Evolutionary conservation across 208 protist species (phyloP).

Genomic region (Novymonas esmeraldas): DNA sequence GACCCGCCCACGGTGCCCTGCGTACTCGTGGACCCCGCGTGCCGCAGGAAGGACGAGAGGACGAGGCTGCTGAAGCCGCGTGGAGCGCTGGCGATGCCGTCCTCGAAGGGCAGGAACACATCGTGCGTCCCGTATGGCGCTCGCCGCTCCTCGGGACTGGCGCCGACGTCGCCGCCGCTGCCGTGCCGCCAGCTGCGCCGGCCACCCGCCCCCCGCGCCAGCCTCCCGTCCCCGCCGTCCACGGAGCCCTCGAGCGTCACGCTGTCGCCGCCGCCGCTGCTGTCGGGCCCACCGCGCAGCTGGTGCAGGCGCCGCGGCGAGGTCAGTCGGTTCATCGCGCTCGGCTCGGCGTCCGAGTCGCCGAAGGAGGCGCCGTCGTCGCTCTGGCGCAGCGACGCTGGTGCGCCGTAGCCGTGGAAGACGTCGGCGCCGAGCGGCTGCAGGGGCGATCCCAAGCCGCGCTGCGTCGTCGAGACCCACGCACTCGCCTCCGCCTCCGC

Average conservation of each 20-base stretch:
- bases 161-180: background rate
- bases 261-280: background rate
- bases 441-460: background rate
- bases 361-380: background rate
- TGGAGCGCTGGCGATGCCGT: background rate
- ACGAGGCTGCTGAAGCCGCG: constrained; percentile 31
- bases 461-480: background rate
- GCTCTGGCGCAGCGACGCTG: background rate
- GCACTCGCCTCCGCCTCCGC: background rate
- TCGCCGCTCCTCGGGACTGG: background rate
- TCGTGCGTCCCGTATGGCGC: background rate
- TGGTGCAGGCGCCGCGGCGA: background rate
- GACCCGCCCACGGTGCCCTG: background rate
- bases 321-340: background rate
- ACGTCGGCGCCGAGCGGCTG: background rate
- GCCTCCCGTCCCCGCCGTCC: background rate
- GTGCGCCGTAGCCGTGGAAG: background rate
- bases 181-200: background rate
- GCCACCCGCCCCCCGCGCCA: background rate
- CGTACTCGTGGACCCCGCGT: constrained; percentile 5
- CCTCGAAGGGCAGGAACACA: constrained; percentile 24
- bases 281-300: background rate
- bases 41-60: constrained; percentile 19
- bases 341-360: background rate
- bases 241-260: background rate